These are phyloP conservation scores for Hypericum perforatum DNA, from an alignment of 345 rosid genomes.

Conservation along the genomic window DNA sequence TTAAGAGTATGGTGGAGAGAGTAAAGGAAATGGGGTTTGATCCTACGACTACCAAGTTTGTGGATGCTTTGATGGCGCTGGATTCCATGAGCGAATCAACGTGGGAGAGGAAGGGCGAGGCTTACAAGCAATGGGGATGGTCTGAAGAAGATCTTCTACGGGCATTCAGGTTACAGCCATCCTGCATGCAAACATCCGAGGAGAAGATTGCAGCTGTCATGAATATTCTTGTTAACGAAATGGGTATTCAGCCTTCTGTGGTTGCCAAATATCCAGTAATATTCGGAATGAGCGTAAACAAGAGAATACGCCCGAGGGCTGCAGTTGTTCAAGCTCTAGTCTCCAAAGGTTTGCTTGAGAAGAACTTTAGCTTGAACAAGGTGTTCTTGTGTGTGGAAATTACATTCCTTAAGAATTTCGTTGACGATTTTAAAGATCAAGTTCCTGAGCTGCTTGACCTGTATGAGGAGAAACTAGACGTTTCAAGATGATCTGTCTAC, in stretches of 20 bases:
- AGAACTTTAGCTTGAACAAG: slow-evolving; percentile 30
- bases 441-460: slow-evolving; percentile 34
- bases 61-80: slow-evolving; percentile 35
- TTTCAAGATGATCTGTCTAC: too few relatives aligned
- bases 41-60: slow-evolving; percentile 32
- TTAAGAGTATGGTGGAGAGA: slow-evolving; percentile 17
- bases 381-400: slow-evolving; percentile 30
- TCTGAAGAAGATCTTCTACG: slow-evolving; percentile 30
- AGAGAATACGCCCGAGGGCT: slow-evolving; percentile 47
- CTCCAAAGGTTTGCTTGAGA: slow-evolving; percentile 33
- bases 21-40: slow-evolving; percentile 43
- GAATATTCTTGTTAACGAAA: slow-evolving; percentile 43
- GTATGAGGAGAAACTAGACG: slow-evolving; percentile 22
- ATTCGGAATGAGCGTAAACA: slow-evolving; percentile 37
- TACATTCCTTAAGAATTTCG: slow-evolving; percentile 33
- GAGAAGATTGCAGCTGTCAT: slow-evolving; percentile 28
- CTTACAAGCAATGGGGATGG: slow-evolving; percentile 49
- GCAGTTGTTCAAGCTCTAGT: slow-evolving; percentile 26
- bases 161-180: slow-evolving; percentile 43
- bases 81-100: slow-evolving; percentile 31
- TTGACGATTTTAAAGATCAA: slow-evolving; percentile 26
- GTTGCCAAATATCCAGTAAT: slow-evolving; percentile 30
- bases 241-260: slow-evolving; percentile 25
- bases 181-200: slow-evolving; percentile 44
- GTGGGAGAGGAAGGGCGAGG: slow-evolving; percentile 35